These are phyloP conservation scores for Fusarium falciforme DNA, from an alignment of 2,329 filamentous ascomycete genomes.

Conservation along the genomic window DNA sequence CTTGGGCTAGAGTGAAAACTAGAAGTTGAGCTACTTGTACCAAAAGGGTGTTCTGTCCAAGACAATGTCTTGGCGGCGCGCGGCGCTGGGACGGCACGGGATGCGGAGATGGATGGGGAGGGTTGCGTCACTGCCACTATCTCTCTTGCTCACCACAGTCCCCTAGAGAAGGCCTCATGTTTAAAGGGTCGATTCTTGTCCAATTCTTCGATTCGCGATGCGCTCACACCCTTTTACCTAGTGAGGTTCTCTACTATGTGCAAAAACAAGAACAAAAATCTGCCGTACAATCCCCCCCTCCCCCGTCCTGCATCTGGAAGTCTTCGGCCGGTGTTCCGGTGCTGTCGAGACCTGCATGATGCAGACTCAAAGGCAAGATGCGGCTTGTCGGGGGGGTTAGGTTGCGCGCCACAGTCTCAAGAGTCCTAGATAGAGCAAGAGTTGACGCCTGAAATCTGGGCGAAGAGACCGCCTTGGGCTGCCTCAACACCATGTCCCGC, in stretches of 20 bases:
- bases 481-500: not conserved
- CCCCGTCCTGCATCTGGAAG: not conserved
- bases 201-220: not conserved
- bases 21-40: not conserved
- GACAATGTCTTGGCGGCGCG: constrained; percentile 39
- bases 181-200: constrained; percentile 5
- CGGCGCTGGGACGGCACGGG: constrained; percentile 38
- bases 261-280: not conserved
- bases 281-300: not conserved
- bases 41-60: constrained; percentile 30
- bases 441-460: not conserved
- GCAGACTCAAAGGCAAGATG: not conserved
- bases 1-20: not conserved
- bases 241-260: not conserved
- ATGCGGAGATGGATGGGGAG: constrained; percentile 17
- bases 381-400: not conserved
- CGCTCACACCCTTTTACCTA: not conserved
- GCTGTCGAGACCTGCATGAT: not conserved
- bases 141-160: not conserved
- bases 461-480: not conserved
- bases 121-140: not conserved
- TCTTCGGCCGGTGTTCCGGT: not conserved
- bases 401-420: not conserved
- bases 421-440: not conserved
- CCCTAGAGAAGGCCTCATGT: constrained; percentile 19